Base-by-base conservation (phyloP, 495 filamentous ascomycete genomes). In the Chaetomium cochliodes region DNA sequence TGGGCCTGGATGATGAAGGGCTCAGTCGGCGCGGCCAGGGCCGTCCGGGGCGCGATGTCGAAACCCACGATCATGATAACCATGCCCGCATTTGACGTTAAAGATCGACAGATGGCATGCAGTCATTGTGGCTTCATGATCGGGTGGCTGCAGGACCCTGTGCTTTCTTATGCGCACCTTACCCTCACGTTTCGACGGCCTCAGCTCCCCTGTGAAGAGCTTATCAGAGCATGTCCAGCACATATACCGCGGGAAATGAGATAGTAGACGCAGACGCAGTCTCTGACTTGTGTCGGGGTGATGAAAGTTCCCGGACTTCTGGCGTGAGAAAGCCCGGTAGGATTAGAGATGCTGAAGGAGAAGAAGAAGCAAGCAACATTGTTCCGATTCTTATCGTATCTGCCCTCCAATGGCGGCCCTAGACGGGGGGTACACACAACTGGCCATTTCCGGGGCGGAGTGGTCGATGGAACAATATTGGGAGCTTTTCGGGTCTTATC, bases 11-110 rank as follows among this genome's bases (percentile, higher is more conserved):
- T 72, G 52, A 76, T 44, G 18, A 49, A 55, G 12, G 51, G 50
- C 16, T 67, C 62, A 3, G 67, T 62, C 3, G 78, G 77, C 9
- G 74, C 78, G 3, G 78, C 78, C n/a, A 80, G 66, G 11, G 71
- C 69, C 55, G 50, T 67, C 58, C 69, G 55, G 5, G 55, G 55
- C 7, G 33, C 55, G 52, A 58, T 58, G 20, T 58, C 39, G 37
- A 58, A 39, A 22, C 53, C 53, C 28, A 9, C 28, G 8, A 16
- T 30, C 51, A 54, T 54, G 25, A 18, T 54, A 26, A 33, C 33
- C 51, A 54, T 13, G 51, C 0, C 51, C 51, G 51, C 51, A 54
- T 54, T 30, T 25, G 51, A 26, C 4, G 4, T 54, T 54, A 26
- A 16, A 28, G 25, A 54, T 54, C 9, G 28, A 30, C 25, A 30